Evolutionary conservation across 2,329 filamentous ascomycete species (phyloP).

Genomic region (Scolecobasidium constrictum): DNA sequence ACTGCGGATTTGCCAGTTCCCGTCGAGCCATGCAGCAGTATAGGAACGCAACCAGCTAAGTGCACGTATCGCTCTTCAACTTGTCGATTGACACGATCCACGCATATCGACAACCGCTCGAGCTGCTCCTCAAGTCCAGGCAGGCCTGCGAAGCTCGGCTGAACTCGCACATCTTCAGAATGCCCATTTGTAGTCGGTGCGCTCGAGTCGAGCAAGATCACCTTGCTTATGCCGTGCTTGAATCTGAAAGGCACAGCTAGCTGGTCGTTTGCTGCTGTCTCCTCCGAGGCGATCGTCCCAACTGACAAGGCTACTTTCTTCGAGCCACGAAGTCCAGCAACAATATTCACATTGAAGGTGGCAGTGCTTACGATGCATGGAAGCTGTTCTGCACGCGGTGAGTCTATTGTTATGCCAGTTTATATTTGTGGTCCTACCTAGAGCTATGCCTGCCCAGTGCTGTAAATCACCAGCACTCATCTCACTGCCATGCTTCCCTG

Average conservation of each 20-base stretch:
- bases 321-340: conserved; percentile 35
- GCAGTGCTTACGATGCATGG: conserved; percentile 62
- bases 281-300: conserved; percentile 38
- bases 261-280: conserved; percentile 12
- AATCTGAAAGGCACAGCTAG: conserved; percentile 13
- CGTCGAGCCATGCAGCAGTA: conserved; percentile 66
- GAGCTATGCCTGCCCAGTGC: conserved; percentile 1
- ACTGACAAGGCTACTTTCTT: conserved; percentile 52
- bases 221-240: conserved; percentile 7
- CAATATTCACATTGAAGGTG: conserved; percentile 51
- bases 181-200: too few relatives aligned
- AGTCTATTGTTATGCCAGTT: too few relatives aligned
- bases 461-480: too few relatives aligned
- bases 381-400: conserved; percentile 46
- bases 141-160: conserved; percentile 35
- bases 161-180: not conserved
- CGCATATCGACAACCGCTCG: conserved; percentile 1
- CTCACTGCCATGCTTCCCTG: too few relatives aligned
- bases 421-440: too few relatives aligned
- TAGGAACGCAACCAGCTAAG: conserved; percentile 29
- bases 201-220: not conserved
- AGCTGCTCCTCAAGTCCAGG: conserved; percentile 12
- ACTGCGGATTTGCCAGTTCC: conserved; percentile 75
- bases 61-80: not conserved
- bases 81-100: conserved; percentile 3